Conservation (phyloP, 148 eudicot species). For the Dysphania ambrosioides region DNA sequence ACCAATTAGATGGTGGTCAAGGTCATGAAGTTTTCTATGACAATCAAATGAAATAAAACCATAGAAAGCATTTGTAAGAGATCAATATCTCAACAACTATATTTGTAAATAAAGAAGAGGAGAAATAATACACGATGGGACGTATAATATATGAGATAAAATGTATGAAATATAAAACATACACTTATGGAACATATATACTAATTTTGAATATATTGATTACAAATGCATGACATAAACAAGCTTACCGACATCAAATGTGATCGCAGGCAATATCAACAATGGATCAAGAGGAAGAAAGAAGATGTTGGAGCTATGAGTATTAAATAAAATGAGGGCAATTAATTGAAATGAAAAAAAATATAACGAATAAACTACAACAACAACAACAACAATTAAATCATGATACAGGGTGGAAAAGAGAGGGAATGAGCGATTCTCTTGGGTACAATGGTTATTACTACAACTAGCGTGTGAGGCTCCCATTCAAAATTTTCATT, state of each 20-base stretch:
- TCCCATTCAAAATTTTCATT: neutral
- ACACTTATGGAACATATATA: no score
- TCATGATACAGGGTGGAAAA: neutral
- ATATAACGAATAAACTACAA: neutral
- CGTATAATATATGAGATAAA: no score
- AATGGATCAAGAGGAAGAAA: constrained; percentile 16
- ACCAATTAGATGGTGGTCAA: no score
- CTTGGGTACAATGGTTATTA: constrained; percentile 1
- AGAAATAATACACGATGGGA: no score
- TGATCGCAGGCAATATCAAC: constrained; percentile 18
- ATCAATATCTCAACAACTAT: no score
- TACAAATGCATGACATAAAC: neutral
- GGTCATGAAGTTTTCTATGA: no score
- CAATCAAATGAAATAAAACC: no score
- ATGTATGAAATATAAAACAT: no score
- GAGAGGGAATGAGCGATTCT: constrained; percentile 9
- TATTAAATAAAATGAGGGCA: neutral
- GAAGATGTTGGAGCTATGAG: neutral
- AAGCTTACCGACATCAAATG: constrained; percentile 24
- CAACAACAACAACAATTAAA: neutral
- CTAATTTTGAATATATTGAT: no score
- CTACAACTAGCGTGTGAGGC: neutral
- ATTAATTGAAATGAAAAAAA: neutral
- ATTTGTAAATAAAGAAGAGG: no score
- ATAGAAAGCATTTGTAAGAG: no score